These are phyloP conservation scores for Cajanus cajan DNA, from an alignment of 306 rosid species.

Conservation along the genomic window DNA sequence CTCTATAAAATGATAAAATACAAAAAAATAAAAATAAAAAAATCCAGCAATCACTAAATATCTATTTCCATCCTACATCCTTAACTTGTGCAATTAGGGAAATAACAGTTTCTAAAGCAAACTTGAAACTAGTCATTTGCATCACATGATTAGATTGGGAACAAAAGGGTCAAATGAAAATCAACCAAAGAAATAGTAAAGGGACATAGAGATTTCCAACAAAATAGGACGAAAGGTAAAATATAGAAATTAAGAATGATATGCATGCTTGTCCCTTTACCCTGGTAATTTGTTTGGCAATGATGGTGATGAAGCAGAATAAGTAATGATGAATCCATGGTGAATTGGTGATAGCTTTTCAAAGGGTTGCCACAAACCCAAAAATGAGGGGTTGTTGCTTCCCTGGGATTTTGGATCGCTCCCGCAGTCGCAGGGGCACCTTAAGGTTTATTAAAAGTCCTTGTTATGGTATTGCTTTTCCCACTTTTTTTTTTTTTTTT, in stretches of 20 bases:
- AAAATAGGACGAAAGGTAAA: conserved; percentile 14
- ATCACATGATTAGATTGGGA: neutral
- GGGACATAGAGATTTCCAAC: neutral
- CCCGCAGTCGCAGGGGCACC: conserved; percentile 27
- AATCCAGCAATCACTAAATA: neutral
- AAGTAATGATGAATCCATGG: neutral
- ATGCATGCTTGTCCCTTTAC: neutral
- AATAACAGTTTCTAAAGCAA: neutral
- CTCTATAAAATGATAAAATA: no score
- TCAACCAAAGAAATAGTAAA: conserved; percentile 18
- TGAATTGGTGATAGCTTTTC: neutral
- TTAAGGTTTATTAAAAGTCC: conserved; percentile 14
- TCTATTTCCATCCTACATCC: neutral
- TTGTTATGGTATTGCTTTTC: conserved; percentile 26
- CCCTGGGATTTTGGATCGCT: conserved; percentile 21
- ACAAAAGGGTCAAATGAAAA: neutral
- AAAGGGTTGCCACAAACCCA: conserved; percentile 9
- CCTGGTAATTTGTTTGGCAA: neutral
- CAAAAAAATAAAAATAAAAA: no score
- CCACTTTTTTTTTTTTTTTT: neutral
- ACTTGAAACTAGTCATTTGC: neutral
- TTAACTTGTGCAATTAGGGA: neutral
- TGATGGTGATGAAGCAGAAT: neutral
- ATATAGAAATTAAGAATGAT: conserved; percentile 20
- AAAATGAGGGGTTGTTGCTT: conserved; percentile 48